Evolutionary conservation across 768 basidiomycete genomes (phyloP), one percentile per base, ranked within the genome.

Genomic region (Guyanaporus albipodus): DNA sequence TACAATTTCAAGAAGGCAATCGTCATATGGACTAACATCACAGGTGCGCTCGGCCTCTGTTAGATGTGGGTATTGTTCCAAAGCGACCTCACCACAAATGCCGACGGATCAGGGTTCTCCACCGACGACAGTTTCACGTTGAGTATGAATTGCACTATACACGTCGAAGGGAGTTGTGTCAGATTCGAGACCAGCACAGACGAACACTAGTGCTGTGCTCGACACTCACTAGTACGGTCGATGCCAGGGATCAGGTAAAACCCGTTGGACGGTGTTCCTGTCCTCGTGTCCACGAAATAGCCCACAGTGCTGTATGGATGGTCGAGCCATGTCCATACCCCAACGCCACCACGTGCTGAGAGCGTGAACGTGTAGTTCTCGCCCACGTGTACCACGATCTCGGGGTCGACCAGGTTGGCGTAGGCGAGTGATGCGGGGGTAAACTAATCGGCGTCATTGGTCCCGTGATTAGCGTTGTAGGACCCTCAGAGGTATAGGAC

Each of bases 291-390:
- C 29, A 73, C 61, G 55, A 82, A 82, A 34, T 73, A 63, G 8
- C 79, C 80, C 1, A 80, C 64, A 0, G 77, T 80, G 15, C 76
- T 76, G 0, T 67, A 62, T 0, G 79, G 79, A 59, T 81, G 79
- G 44, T 81, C 80, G 2, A 82, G 64, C 79, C 79, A 81, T 6
- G 79, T 74, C 74, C 77, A 81, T 0, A 73, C 66, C 0, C 74
- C 78, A 5, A 81, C 79, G 1, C 79, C 80, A 11, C 75, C 74
- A 35, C 62, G 60, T 2, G 78, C 79, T 4, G 77, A 78, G 5
- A 82, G 58, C 2, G 71, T 74, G 56, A 82, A 80, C 0, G 71
- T 74, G 42, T 74, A 55, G 49, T 74, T 58, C 6, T 57, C 40
- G 1, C 54, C 49, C 9, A 58, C 44, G 0, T 57, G 66, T 6